Base-by-base conservation (phyloP, 2,329 filamentous ascomycete species). In the Exutisphaerella laricina region DNA sequence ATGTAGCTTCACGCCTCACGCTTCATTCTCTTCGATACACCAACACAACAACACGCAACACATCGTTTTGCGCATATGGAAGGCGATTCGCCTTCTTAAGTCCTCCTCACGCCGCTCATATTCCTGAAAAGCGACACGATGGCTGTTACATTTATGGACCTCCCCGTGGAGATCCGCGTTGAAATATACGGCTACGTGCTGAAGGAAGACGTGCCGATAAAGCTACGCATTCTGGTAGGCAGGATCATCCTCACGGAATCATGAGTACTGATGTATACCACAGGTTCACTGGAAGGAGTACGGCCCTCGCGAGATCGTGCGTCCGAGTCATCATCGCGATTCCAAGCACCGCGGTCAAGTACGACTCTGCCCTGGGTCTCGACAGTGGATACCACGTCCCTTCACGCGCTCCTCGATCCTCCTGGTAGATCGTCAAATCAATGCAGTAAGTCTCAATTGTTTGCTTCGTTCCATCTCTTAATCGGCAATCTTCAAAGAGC, bases 171-270 rank as follows among this genome's bases (percentile, higher is more conserved):
- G 30, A 44, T 42, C 4, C 48, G 48, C 22, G 23, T 31, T 10
- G 28, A 44, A 3, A 50, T 55, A 31, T 55, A 46, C 33, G 38
- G 37, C 20, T 48, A 45, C 18, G 21, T 50, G 8, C 40, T 55
- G 12, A 31, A 30, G 2, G 39, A 50, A 25, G 14, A 21, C 0
- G 10, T 23, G 25, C 42, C 43, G 1, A 39, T 48, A 17, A 16
- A 8, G 9, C 34, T 43, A 4, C 4, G 31, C 16, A 34, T 34
- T 5, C 16, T 18, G 31, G 31, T 34, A 18, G 2, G 9, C 23
- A 9, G 29, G 46, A 16, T n/a, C 20, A 3, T n/a, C 16, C 17
- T n/a, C 22, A 37, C 29, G 33, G 36, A 14, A 25, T 6, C 8
- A 16, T 16, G 1, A 6, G n/a, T 14, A 17, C 4, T 34, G 10